Evolutionary conservation across 2,329 filamentous ascomycete genomes (phyloP), one percentile per base, ranked within the genome.

Genomic region (Alternaria tenuissima): DNA sequence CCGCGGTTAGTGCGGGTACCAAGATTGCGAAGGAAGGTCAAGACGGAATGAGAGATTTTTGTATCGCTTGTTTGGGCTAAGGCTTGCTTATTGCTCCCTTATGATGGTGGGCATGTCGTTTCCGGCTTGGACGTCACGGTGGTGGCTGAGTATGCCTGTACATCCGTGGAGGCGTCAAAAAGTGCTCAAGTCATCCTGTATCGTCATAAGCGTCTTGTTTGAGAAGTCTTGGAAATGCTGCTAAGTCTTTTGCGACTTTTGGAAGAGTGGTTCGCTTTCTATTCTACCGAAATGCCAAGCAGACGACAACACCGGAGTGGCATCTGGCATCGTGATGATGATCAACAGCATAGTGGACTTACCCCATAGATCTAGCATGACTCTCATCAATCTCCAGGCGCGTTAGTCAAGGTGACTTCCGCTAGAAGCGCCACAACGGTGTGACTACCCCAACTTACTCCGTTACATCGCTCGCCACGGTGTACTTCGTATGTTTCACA

Each of bases 1-100:
- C 55, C 42, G 54, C 49, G 34, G 18, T 46, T 36, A 41, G 58
- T 59, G 59, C 20, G 34, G 12, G 54, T 53, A 36, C 61, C 54
- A 63, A 63, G 54, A 54, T 41, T 55, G 18, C 36, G 55, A 58
- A 54, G 55, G 39, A 59, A 39, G n/a, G 47, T 54, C 60, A 59
- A 59, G 56, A 59, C 52, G 60, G 60, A 59, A 41, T 24, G 34
- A 44, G 56, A 49, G 52, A 58, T 7, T 48, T 36, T 38, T 16
- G 32, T 7, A 36, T 59, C 61, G 52, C 66, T 68, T 67, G 62
- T 63, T 62, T 57, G 43, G 64, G 54, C 59, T 63, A 58, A 34
- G 36, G 28, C 39, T 43, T 41, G 32, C 51, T 62, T 57, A 41
- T 55, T 49, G 42, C 43, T 34, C 24, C 34, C 28, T 30, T 34